Evolutionary conservation across 805 yeast species (phyloP), one percentile per base, ranked within the genome.

Genomic region (Nematodospora valgi): DNA sequence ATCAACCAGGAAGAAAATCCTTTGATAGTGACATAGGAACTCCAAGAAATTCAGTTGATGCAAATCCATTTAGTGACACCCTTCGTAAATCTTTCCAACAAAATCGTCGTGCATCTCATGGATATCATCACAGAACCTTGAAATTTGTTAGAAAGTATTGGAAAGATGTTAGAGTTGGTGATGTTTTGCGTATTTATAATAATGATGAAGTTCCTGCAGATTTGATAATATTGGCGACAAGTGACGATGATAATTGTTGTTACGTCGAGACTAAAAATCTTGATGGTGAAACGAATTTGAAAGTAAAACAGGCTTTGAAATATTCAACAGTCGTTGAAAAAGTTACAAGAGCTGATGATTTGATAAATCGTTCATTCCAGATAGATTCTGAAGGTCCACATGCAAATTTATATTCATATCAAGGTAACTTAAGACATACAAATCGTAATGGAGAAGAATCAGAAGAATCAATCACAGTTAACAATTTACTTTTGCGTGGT

Each of bases 371-470:
- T 34, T 70, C 68, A 43, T 82, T 82, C 46, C 75, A 82, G 74
- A 60, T 84, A n/a, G 86, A 84, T 46, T 75, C 84, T 63, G 93
- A 85, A 60, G 91, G 88, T 6, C 94, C 94, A 11, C 87, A 84
- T 56, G 74, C 88, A 1, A 83, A 82, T 52, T 63, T 85, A 44
- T 85, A 85, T 56, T 71, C 80, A 27, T 85, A 83, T 49, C 85
- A 82, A 54, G 94, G 93, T 44, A 81, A 79, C 46, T 49, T 82
- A 19, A 39, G 37, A 18, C 29, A 38, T 13, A 41, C 36, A 4
- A 21, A 23, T 18, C n/a, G n/a, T n/a, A n/a, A n/a, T n/a, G n/a
- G n/a, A n/a, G 45, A 36, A 17, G 46, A 39, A n/a, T 35, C 37
- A 24, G 72, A 78, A 55, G 93, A 84, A 55, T 74, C 89, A 4